Evolutionary conservation across 179 eudicot genomes (phyloP).

Genomic region (Drosera spatulata): DNA sequence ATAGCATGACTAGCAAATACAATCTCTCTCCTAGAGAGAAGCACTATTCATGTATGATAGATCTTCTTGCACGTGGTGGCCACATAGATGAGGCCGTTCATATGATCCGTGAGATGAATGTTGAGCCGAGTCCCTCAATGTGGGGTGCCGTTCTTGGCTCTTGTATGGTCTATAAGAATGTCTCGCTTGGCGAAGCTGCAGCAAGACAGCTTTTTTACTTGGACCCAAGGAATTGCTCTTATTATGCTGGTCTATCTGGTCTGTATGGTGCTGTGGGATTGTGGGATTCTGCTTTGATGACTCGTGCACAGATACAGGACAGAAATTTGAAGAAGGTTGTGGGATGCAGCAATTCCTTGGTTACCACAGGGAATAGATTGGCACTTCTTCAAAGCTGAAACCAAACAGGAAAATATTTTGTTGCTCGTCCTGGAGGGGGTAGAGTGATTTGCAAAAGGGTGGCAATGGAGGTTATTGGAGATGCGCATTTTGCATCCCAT

Average conservation of each 20-base stretch:
- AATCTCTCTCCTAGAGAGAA: constrained; percentile 38
- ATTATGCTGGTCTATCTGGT: constrained; percentile 45
- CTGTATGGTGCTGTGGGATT: constrained; percentile 43
- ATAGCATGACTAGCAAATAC: constrained; percentile 38
- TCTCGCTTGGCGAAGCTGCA: constrained; percentile 32
- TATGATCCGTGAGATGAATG: constrained; percentile 31
- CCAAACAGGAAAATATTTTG: too few relatives aligned
- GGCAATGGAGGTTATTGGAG: too few relatives aligned
- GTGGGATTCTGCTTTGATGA: constrained; percentile 40
- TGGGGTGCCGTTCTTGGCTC: constrained; percentile 65
- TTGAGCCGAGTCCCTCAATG: constrained; percentile 29
- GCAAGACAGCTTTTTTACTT: constrained; percentile 28
- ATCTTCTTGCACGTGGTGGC: constrained; percentile 54
- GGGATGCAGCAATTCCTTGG: constrained; percentile 31
- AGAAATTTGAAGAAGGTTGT: constrained; percentile 30
- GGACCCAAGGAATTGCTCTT: constrained; percentile 29
- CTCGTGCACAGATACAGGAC: constrained; percentile 25
- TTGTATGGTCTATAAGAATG: constrained; percentile 38
- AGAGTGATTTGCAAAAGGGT: too few relatives aligned
- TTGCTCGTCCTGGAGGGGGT: too few relatives aligned
- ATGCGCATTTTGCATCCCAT: too few relatives aligned
- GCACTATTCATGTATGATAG: constrained; percentile 64
- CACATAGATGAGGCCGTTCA: constrained; percentile 39
- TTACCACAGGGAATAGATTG: constrained; percentile 3
- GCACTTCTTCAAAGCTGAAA: constrained; percentile 9